Conservation (phyloP, 148 eudicot species). For the Spergularia bocconei region DNA sequence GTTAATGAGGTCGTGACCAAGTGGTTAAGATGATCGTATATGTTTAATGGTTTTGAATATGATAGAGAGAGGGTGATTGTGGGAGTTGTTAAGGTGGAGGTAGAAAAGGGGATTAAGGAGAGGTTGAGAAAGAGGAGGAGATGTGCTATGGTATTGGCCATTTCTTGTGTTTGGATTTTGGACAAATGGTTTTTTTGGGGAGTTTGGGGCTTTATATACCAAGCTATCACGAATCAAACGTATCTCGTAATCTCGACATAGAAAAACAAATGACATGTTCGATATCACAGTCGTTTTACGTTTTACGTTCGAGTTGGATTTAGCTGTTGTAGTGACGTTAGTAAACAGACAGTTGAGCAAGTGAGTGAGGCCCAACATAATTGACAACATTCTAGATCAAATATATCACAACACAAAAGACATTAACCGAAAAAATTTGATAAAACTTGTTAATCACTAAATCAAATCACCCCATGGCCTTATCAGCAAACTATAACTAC, state of each 20-base stretch:
- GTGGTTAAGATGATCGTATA: conserved; percentile 12
- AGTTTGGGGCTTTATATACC: conserved; percentile 8
- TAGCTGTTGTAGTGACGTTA: too few species aligned
- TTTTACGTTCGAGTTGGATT: too few species aligned
- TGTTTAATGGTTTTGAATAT: neutral
- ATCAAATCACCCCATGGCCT: neutral
- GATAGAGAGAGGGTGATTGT: conserved; percentile 17
- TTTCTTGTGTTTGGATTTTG: conserved; percentile 1
- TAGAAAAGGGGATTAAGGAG: neutral
- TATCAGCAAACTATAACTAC: neutral
- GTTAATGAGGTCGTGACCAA: conserved; percentile 15
- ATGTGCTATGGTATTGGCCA: conserved; percentile 1
- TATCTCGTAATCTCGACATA: too few species aligned
- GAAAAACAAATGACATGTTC: too few species aligned
- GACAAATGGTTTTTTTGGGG: neutral
- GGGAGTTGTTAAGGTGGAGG: conserved; percentile 6
- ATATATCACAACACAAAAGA: neutral
- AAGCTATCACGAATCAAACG: neutral
- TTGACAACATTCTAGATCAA: neutral
- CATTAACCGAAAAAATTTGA: neutral
- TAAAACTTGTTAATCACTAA: neutral
- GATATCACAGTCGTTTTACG: too few species aligned
- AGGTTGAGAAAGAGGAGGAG: neutral
- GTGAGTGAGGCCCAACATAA: neutral
- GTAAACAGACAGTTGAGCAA: neutral